phyloP scores from a whole-genome alignment of 495 filamentous ascomycete species.

The Aspergillus asperescens region DNA sequence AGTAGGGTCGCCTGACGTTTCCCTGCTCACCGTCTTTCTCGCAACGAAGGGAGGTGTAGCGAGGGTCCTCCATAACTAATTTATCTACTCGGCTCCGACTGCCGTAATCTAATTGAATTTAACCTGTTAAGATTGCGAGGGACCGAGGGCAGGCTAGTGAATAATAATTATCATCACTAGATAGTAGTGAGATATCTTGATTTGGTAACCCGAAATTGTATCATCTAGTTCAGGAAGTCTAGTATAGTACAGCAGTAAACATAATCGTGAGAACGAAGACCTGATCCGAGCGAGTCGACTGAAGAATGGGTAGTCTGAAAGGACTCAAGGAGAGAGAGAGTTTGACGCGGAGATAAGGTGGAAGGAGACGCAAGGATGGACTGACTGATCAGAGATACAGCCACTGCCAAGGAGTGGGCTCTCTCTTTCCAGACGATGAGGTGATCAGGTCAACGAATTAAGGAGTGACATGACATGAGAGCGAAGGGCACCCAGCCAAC shows the following conservation, averaged over 20 bases:
- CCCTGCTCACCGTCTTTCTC: constrained; percentile 4
- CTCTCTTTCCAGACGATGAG: not conserved
- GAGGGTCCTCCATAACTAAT: not conserved
- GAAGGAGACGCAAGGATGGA: not conserved
- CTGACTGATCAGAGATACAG: constrained; percentile 12
- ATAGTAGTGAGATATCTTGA: not conserved
- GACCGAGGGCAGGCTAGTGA: too few species aligned
- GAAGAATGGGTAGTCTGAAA: not conserved
- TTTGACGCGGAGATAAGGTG: not conserved
- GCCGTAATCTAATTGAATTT: not conserved
- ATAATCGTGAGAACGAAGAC: not conserved
- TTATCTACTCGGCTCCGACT: not conserved
- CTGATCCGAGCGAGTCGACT: not conserved
- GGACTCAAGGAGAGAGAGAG: not conserved
- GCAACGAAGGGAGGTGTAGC: not conserved
- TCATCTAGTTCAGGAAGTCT: not conserved
- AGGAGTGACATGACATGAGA: constrained; percentile 21
- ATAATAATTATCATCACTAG: too few species aligned
- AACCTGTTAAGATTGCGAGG: too few species aligned
- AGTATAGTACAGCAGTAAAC: constrained; percentile 1
- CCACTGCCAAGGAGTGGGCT: not conserved
- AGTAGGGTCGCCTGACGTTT: not conserved
- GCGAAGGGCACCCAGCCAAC: not conserved
- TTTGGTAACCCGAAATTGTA: constrained; percentile 6
- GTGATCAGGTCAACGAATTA: constrained; percentile 16